phyloP scores from a whole-genome alignment of 2,329 filamentous ascomycete genomes.

The Penicillium sp. region DNA sequence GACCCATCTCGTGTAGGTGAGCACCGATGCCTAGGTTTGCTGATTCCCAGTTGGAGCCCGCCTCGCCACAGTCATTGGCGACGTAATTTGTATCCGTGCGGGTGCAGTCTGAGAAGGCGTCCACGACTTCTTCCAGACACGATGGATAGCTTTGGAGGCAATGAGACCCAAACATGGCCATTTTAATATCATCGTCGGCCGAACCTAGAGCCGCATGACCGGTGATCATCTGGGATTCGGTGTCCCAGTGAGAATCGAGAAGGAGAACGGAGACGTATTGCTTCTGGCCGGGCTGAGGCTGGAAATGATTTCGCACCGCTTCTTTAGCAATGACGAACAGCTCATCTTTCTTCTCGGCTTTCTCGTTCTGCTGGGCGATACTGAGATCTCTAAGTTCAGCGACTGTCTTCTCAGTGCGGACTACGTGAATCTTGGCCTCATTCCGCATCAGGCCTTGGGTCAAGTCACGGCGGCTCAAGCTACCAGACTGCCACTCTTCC shows the following conservation, averaged over 20 bases:
- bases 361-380: slow-evolving; percentile 71
- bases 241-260: slow-evolving; percentile 87
- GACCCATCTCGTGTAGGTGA: slow-evolving; percentile 86
- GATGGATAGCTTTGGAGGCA: slow-evolving; percentile 87
- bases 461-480: slow-evolving; percentile 71
- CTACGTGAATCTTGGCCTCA: slow-evolving; percentile 84
- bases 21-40: slow-evolving; percentile 91
- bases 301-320: slow-evolving; percentile 75
- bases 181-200: slow-evolving; percentile 66
- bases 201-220: slow-evolving; percentile 85
- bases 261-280: slow-evolving; percentile 85
- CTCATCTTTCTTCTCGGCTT: slow-evolving; percentile 67
- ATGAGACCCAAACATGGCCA: slow-evolving; percentile 91
- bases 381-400: slow-evolving; percentile 77
- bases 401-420: slow-evolving; percentile 78
- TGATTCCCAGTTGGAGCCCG: slow-evolving; percentile 91
- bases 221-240: slow-evolving; percentile 63
- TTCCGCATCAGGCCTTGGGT: slow-evolving; percentile 74
- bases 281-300: slow-evolving; percentile 70
- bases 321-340: slow-evolving; percentile 75
- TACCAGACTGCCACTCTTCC: slow-evolving; percentile 88
- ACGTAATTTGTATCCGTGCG: slow-evolving; percentile 77
- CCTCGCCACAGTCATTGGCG: slow-evolving; percentile 82
- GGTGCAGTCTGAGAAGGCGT: slow-evolving; percentile 87
- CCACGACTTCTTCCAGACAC: slow-evolving; percentile 82